Evolutionary conservation across 2,329 filamentous ascomycete genomes (phyloP).

Genomic region (Paecilomyces sp.): DNA sequence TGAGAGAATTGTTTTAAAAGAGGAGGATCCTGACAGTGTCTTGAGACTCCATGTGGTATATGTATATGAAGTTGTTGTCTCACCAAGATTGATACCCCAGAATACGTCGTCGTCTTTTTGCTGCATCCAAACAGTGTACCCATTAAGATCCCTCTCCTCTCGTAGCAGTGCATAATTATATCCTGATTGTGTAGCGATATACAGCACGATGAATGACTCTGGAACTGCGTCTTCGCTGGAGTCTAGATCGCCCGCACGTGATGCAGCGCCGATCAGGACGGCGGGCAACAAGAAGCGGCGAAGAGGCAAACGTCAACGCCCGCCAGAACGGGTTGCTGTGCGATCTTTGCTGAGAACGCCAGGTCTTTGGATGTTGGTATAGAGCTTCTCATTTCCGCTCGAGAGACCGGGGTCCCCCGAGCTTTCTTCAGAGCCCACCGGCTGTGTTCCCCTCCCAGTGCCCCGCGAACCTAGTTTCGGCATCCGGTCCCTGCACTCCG

Average conservation of each 20-base stretch:
- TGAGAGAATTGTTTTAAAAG: constrained; percentile 52
- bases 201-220: not conserved
- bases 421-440: not conserved
- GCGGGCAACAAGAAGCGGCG: not conserved
- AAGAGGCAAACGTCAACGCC: not conserved
- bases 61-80: not conserved
- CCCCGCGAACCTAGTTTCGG: not conserved
- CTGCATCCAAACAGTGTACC: not conserved
- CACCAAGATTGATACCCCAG: not conserved
- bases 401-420: not conserved
- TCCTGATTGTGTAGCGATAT: not conserved
- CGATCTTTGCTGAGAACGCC: not conserved
- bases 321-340: not conserved
- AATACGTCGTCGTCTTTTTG: not conserved
- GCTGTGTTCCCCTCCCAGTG: not conserved
- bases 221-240: not conserved
- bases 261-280: not conserved
- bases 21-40: not conserved
- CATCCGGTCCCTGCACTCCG: not conserved
- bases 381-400: not conserved
- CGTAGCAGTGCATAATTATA: not conserved
- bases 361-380: not conserved
- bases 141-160: not conserved
- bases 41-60: not conserved
- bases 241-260: not conserved